phyloP scores from a whole-genome alignment of 2,329 filamentous ascomycete genomes.

The Ophiosphaerella herpotricha region DNA sequence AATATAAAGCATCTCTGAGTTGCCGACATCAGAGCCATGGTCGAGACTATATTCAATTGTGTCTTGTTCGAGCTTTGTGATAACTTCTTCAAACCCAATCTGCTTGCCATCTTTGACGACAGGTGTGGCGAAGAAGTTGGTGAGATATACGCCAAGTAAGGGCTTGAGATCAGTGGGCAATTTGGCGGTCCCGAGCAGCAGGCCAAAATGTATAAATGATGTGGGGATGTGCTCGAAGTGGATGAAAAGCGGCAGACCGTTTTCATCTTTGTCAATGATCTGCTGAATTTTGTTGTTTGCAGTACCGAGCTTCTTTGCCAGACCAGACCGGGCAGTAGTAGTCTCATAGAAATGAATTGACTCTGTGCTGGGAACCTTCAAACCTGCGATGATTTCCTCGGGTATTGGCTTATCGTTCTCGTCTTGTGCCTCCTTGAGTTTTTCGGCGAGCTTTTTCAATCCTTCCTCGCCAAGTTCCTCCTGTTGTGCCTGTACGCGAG shows the following conservation, averaged over 20 bases:
- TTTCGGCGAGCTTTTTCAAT: slow-evolving; percentile 72
- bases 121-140: slow-evolving; percentile 94
- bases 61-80: slow-evolving; percentile 87
- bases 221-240: slow-evolving; percentile 95
- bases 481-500: slow-evolving; percentile 77
- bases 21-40: slow-evolving; percentile 69
- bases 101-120: slow-evolving; percentile 75
- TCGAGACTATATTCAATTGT: slow-evolving; percentile 83
- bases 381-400: slow-evolving; percentile 75
- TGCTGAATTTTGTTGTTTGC: slow-evolving; percentile 73
- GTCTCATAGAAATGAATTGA: slow-evolving; percentile 96
- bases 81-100: slow-evolving; percentile 88
- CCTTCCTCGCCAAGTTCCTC: slow-evolving; percentile 81
- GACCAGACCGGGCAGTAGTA: slow-evolving; percentile 78
- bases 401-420: slow-evolving; percentile 91
- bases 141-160: slow-evolving; percentile 79
- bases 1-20: slow-evolving; percentile 80
- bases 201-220: slow-evolving; percentile 84
- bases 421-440: slow-evolving; percentile 79
- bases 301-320: slow-evolving; percentile 72
- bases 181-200: slow-evolving; percentile 78
- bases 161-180: slow-evolving; percentile 84
- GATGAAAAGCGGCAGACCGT: slow-evolving; percentile 78
- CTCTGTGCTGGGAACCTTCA: slow-evolving; percentile 80
- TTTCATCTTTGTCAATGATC: slow-evolving; percentile 70